A percentile compares a stretch with the other conserved stretches of the same genome.
Evolutionary conservation across 768 basidiomycete genomes (phyloP).

Genomic region (Naganishia onofrii): DNA sequence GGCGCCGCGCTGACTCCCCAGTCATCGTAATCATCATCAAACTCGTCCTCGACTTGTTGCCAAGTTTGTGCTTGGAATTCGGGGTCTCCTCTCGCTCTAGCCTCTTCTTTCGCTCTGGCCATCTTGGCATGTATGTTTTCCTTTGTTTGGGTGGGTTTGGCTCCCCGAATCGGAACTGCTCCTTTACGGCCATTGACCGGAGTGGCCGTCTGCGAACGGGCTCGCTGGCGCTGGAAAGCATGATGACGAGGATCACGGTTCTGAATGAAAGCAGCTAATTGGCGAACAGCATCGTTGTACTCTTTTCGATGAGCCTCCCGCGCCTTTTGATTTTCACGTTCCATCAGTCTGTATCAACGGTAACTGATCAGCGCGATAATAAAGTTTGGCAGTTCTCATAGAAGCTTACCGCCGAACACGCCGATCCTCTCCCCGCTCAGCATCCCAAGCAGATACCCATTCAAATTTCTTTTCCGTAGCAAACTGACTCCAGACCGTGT

Average conservation of each 20-base stretch:
- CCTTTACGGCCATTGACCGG: conserved; percentile 33
- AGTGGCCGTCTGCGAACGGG: conserved; percentile 21
- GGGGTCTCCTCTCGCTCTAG: conserved; percentile 48
- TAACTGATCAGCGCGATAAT: not conserved
- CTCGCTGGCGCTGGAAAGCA: conserved; percentile 39
- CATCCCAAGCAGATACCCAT: conserved; percentile 83
- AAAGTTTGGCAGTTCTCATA: not conserved
- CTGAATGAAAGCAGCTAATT: conserved; percentile 49
- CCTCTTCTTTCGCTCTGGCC: conserved; percentile 49
- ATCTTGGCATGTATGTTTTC: conserved; percentile 44
- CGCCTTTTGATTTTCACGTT: conserved; percentile 90
- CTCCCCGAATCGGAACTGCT: conserved; percentile 32
- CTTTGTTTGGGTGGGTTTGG: conserved; percentile 57
- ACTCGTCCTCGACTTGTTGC: conserved; percentile 64
- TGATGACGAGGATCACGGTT: conserved; percentile 85
- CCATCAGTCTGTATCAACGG: conserved; percentile 66
- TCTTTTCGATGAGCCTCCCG: conserved; percentile 82
- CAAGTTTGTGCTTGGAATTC: conserved; percentile 81
- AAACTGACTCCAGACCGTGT: conserved; percentile 82
- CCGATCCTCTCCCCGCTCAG: conserved; percentile 79
- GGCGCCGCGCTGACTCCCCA: conserved; percentile 74
- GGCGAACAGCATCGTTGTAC: conserved; percentile 78
- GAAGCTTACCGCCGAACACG: conserved; percentile 66
- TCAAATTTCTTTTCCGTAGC: conserved; percentile 79
- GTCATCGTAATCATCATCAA: conserved; percentile 54